Percentiles rank a stretch among this genome's conserved stretches.
Evolutionary conservation across 2,329 filamentous ascomycete species (phyloP).

Genomic region (Colletotrichum tanaceti): DNA sequence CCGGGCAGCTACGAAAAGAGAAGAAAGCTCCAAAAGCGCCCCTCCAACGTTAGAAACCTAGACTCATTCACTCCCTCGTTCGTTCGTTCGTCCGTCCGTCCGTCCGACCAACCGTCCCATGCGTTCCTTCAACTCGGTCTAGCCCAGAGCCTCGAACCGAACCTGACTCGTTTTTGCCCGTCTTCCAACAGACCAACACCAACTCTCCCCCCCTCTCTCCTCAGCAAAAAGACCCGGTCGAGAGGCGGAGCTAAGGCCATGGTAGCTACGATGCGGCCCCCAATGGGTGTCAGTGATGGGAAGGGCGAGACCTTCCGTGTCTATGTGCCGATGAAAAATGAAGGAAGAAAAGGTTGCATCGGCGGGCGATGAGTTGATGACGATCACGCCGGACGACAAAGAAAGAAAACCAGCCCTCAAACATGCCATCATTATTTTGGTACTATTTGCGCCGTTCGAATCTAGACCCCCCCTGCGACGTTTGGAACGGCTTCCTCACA

Average conservation of each 20-base stretch:
- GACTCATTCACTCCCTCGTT: not conserved
- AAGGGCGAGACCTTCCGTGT: not conserved
- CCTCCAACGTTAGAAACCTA: slow-evolving; percentile 6
- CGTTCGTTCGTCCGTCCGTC: too few species aligned
- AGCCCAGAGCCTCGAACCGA: not conserved
- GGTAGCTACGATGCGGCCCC: not conserved
- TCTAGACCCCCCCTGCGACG: not conserved
- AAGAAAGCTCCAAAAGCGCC: not conserved
- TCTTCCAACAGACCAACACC: not conserved
- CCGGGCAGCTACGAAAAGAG: slow-evolving; percentile 3
- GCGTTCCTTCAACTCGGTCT: not conserved
- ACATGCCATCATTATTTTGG: not conserved
- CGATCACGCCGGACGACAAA: not conserved
- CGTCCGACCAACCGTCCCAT: not conserved
- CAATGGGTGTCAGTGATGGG: not conserved
- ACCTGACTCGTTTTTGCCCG: not conserved
- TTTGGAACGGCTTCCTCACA: not conserved
- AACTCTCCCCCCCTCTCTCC: not conserved
- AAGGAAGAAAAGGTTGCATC: not conserved
- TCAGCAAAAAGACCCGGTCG: not conserved
- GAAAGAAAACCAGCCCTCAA: not conserved
- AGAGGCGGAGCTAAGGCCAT: not conserved
- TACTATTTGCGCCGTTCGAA: not conserved
- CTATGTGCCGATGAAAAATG: not conserved
- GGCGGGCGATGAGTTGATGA: not conserved